These are phyloP conservation scores for Rutstroemia sp. DNA, from an alignment of 2,329 filamentous ascomycete species.

Conservation along the genomic window DNA sequence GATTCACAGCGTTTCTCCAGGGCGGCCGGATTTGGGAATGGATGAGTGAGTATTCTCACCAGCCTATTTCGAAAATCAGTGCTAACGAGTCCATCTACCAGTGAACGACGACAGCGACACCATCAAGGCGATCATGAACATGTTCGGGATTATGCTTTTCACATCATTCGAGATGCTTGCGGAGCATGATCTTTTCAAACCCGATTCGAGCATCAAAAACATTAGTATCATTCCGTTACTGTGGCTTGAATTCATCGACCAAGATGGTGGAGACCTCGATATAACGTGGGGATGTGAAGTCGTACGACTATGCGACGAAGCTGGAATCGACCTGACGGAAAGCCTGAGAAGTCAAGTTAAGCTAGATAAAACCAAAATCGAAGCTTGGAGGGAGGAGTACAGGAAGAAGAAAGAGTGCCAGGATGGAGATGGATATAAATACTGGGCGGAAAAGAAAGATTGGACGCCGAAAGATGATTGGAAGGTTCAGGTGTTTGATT, in stretches of 20 bases:
- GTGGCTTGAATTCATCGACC: slow-evolving; percentile 39
- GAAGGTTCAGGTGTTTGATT: neutral
- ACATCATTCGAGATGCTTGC: slow-evolving; percentile 46
- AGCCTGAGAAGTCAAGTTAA: slow-evolving; percentile 13
- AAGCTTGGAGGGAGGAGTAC: neutral
- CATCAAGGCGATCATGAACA: slow-evolving; percentile 32
- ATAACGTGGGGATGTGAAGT: slow-evolving; percentile 49
- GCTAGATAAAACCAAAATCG: slow-evolving; percentile 8
- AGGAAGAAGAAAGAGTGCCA: slow-evolving; percentile 7
- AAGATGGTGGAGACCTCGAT: slow-evolving; percentile 39
- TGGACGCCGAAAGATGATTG: neutral
- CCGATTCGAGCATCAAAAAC: slow-evolving; percentile 40
- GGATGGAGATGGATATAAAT: neutral
- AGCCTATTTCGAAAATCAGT: neutral
- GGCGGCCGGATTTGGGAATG: slow-evolving; percentile 7
- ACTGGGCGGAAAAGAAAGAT: neutral
- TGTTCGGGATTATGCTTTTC: slow-evolving; percentile 51
- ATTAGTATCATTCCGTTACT: slow-evolving; percentile 40
- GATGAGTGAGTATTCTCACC: slow-evolving; percentile 7
- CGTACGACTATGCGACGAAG: slow-evolving; percentile 17
- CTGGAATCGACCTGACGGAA: slow-evolving; percentile 13
- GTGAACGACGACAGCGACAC: slow-evolving; percentile 15
- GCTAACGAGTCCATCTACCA: neutral
- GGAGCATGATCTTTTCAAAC: slow-evolving; percentile 18
- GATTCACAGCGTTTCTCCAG: slow-evolving; percentile 10